phyloP scores from a whole-genome alignment of 2,329 filamentous ascomycete species.

The Pseudopyricularia javanii region DNA sequence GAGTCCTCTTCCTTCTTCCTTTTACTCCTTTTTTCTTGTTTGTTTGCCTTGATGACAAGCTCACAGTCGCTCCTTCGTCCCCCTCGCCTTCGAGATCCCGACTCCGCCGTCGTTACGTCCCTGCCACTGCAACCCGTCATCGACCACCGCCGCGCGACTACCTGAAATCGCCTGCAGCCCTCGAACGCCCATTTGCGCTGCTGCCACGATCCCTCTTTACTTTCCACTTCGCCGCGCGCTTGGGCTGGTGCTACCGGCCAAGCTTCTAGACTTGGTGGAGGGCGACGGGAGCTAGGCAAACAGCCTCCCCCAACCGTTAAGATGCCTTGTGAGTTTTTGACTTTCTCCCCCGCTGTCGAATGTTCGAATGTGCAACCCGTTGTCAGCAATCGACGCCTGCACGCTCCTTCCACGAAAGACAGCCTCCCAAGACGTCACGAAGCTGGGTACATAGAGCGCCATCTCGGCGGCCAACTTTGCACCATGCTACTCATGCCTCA shows the following conservation, averaged over 20 bases:
- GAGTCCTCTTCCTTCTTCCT: neutral
- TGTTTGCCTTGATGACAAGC: slow-evolving; percentile 2
- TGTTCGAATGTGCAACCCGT: neutral
- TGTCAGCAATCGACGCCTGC: neutral
- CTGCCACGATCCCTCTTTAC: neutral
- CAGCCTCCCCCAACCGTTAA: neutral
- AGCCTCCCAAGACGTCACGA: neutral
- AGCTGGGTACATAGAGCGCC: no score
- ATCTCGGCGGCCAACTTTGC: neutral
- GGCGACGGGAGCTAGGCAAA: neutral
- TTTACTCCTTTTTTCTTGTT: neutral
- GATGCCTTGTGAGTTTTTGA: slow-evolving; percentile 1
- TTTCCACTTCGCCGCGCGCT: neutral
- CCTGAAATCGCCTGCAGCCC: neutral
- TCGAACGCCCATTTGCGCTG: neutral
- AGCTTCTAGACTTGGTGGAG: neutral
- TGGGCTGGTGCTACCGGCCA: neutral
- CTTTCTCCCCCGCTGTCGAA: neutral
- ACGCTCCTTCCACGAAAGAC: neutral
- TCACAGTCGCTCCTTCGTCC: slow-evolving; percentile 3
- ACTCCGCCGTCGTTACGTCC: neutral
- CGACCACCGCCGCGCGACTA: neutral
- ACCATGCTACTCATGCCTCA: no score
- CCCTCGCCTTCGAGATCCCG: neutral
- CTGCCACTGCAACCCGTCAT: neutral